Evolutionary conservation across 176 grass and related monocot species (phyloP).

Genomic region (Raddia distichophylla): DNA sequence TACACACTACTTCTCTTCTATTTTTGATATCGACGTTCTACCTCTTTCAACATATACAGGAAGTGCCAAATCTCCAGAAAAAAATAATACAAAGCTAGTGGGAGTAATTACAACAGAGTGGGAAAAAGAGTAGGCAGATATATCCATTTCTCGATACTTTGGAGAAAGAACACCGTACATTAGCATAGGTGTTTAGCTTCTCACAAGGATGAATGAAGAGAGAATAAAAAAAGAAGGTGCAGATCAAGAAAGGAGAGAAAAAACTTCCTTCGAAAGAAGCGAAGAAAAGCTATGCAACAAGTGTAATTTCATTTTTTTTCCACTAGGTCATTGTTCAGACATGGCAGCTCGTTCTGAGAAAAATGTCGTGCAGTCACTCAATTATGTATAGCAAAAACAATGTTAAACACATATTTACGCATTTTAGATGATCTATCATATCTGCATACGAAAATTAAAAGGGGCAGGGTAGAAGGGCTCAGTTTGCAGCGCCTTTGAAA

Average conservation of each 20-base stretch:
- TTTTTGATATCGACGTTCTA: background rate
- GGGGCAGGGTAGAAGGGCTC: background rate
- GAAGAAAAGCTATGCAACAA: background rate
- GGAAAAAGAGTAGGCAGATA: background rate
- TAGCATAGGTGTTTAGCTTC: background rate
- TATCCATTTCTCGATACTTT: background rate
- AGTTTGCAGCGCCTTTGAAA: background rate
- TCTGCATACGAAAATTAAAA: background rate
- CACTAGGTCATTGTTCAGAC: background rate
- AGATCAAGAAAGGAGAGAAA: background rate
- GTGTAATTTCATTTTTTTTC: background rate
- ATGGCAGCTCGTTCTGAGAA: background rate
- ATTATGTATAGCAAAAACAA: slow-evolving; percentile 6
- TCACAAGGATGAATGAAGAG: slow-evolving; percentile 13
- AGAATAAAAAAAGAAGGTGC: background rate
- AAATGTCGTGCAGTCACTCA: background rate
- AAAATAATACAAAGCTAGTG: background rate
- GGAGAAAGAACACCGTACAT: background rate
- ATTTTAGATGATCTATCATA: slow-evolving; percentile 21
- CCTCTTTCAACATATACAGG: background rate
- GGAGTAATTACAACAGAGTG: background rate
- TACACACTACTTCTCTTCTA: too few relatives aligned
- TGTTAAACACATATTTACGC: slow-evolving; percentile 16
- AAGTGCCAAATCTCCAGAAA: background rate
- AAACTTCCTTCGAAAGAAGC: background rate